Base-by-base conservation (phyloP, 768 basidiomycete genomes). In the Rhodotorula paludigena region DNA sequence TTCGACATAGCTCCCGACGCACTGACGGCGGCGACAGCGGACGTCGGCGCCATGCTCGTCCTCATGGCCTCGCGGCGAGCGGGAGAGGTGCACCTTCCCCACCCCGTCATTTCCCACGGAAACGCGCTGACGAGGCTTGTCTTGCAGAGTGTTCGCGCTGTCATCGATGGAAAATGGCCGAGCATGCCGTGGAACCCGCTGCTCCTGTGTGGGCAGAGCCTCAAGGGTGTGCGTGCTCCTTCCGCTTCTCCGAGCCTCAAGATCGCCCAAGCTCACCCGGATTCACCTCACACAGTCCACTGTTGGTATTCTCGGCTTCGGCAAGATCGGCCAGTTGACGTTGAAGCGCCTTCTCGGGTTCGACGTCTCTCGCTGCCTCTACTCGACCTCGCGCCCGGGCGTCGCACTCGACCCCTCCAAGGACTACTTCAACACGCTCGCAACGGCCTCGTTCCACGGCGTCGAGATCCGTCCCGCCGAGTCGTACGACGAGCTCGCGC, bases 21-120 rank as follows among this genome's bases (percentile, higher is more conserved):
- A 10, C 83, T 99, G 23, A 93, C 89, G 9, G 90, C 92, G 74
- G 91, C 94, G 71, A 93, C 96, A 30, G 93, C 96, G 25, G 96
- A 99, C 77, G 77, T 90, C 15, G 84, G 86, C 0, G 83, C 94
- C 47, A 91, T 97, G 89, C 84, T 99, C 20, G 87, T 86, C 0
- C 82, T 99, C 35, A 97, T 97, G 92, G 92, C 93, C 0, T 84
- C 87, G 57, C 83, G 96, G n/a, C 87, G 89, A 57, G 88, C 82
- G 8, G 86, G 85, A 7, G 82, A 84, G 76, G 92, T 86, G 77
- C 47, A 84, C 74, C 12, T 32, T n/a, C 44, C 36, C 20, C 2
- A 42, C 42, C 5, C 9, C 21, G n/a, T n/a, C n/a, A 30, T 65
- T 33, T 45, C 49, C 20, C 21, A 25, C 30, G 28, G 35, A 28